Conservation (phyloP, 2,329 filamentous ascomycete species). For the Purpureocillium takamizusanense region DNA sequence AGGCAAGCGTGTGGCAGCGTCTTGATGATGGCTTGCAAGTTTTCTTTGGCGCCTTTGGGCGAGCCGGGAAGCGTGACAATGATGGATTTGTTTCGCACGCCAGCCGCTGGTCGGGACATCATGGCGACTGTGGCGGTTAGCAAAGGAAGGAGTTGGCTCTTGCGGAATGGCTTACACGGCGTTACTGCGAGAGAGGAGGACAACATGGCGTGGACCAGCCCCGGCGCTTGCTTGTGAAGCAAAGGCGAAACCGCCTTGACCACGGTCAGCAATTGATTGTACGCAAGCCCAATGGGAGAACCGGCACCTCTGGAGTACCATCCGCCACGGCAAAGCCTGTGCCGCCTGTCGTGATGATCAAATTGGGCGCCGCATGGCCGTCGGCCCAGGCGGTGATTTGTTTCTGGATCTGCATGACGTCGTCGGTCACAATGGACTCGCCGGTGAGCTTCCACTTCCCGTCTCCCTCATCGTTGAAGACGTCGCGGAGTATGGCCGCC, state of each 20-base stretch:
- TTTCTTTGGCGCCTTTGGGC: constrained; percentile 90
- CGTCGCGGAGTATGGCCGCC: constrained; percentile 54
- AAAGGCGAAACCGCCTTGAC: constrained; percentile 65
- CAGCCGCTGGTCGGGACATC: constrained; percentile 92
- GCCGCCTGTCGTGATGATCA: constrained; percentile 83
- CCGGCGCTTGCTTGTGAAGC: constrained; percentile 77
- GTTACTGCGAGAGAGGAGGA: constrained; percentile 76
- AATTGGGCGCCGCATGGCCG: constrained; percentile 50
- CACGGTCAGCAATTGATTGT: background rate
- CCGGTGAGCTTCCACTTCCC: constrained; percentile 63
- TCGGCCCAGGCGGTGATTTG: constrained; percentile 69
- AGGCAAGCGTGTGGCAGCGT: constrained; percentile 92
- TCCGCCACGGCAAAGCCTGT: constrained; percentile 87
- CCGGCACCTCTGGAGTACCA: constrained; percentile 73
- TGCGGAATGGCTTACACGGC: constrained; percentile 57
- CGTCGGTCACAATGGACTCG: constrained; percentile 72
- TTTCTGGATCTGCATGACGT: constrained; percentile 63
- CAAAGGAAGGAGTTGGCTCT: background rate
- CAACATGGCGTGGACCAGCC: constrained; percentile 93
- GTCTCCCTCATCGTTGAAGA: constrained; percentile 58
- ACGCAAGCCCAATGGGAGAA: background rate
- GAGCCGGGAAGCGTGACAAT: constrained; percentile 89
- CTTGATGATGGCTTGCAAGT: constrained; percentile 79
- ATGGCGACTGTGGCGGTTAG: constrained; percentile 60
- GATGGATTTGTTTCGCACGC: constrained; percentile 70